Conservation (phyloP, 1,284 basidiomycete genomes). For the Volvariella volvacea region DNA sequence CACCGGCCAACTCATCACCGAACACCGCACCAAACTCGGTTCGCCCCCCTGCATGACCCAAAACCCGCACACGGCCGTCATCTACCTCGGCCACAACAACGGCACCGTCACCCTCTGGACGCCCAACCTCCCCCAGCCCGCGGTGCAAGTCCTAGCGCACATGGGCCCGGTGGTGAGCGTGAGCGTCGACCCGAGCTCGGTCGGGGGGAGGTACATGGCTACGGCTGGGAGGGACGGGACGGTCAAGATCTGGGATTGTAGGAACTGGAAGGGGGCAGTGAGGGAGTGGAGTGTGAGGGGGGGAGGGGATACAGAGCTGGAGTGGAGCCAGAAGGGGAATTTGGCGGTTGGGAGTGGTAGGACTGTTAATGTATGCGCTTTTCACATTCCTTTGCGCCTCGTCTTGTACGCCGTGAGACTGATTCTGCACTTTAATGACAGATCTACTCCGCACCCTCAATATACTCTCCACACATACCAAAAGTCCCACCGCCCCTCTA, state of each 20-base stretch:
- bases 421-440: conserved; percentile 20
- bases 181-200: conserved; percentile 73
- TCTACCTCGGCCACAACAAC: conserved; percentile 91
- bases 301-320: conserved; percentile 50
- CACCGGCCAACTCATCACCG: conserved; percentile 82
- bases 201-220: conserved; percentile 83
- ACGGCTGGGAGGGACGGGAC: conserved; percentile 85
- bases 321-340: conserved; percentile 80
- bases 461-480: conserved; percentile 46
- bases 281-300: conserved; percentile 75
- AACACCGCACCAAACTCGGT: conserved; percentile 90
- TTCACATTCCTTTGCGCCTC: neutral
- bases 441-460: conserved; percentile 66
- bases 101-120: conserved; percentile 94
- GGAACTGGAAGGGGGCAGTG: conserved; percentile 89
- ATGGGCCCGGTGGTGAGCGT: conserved; percentile 82
- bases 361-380: conserved; percentile 67
- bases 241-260: conserved; percentile 94
- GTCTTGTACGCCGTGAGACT: neutral
- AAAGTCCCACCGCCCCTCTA: conserved; percentile 71
- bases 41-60: conserved; percentile 85
- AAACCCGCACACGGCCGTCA: conserved; percentile 88
- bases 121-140: conserved; percentile 87
- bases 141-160: conserved; percentile 89
- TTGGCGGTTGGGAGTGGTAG: conserved; percentile 80